These are phyloP conservation scores for Fraxinus dipetala DNA, from an alignment of 305 asterid genomes.

Conservation along the genomic window DNA sequence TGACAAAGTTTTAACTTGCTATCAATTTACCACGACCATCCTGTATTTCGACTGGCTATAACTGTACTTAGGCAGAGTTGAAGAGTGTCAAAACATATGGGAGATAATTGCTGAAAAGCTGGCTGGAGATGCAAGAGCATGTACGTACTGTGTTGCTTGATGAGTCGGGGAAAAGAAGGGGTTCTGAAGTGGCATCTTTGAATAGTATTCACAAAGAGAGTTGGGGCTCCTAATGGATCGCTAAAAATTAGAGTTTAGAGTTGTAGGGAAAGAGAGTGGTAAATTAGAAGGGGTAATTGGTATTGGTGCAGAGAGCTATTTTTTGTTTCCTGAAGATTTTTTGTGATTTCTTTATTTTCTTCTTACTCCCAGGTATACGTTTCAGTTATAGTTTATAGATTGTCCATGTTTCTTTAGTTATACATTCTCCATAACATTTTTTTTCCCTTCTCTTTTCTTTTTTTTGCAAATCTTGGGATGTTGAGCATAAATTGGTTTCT, in stretches of 20 bases:
- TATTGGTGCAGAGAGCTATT: background rate
- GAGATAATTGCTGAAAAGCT: background rate
- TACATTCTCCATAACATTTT: background rate
- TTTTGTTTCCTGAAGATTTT: background rate
- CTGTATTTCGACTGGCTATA: background rate
- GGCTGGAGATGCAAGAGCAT: background rate
- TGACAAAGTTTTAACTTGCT: background rate
- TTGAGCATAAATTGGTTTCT: slow-evolving; percentile 18
- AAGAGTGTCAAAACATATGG: background rate
- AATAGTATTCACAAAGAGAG: background rate
- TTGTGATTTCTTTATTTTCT: background rate
- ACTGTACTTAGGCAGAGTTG: background rate
- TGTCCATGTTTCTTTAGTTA: background rate
- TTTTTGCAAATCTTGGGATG: slow-evolving; percentile 14
- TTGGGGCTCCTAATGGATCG: background rate
- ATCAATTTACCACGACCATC: background rate
- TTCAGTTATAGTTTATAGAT: background rate
- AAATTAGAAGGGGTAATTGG: background rate
- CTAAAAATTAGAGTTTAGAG: background rate
- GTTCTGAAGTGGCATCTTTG: background rate
- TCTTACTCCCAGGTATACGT: background rate
- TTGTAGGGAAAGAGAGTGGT: background rate
- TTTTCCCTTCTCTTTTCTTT: background rate
- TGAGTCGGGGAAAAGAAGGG: background rate
- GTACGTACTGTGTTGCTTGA: background rate